Conservation (phyloP, 768 basidiomycete genomes). For the Wakefieldia striispora region DNA sequence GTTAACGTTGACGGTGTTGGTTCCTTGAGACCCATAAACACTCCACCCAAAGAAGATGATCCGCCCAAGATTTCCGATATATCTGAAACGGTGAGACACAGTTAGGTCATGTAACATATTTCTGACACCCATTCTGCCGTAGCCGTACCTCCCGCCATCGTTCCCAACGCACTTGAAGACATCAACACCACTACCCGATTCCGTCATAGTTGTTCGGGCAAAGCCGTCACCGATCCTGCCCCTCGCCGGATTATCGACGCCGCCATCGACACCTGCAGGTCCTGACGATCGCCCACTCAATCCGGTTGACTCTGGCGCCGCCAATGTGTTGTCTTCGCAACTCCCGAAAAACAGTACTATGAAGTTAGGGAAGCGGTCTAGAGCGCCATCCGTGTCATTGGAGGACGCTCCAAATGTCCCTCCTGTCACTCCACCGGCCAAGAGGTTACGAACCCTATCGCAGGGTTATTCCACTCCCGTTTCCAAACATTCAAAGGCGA, state of each 20-base stretch:
- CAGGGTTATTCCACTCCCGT: constrained; percentile 1
- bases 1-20: constrained; percentile 1
- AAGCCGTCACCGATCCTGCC: constrained; percentile 45
- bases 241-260: constrained; percentile 25
- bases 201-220: constrained; percentile 24
- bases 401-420: constrained; percentile 18
- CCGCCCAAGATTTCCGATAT: constrained; percentile 33
- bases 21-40: constrained; percentile 2
- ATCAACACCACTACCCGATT: constrained; percentile 46
- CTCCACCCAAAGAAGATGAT: constrained; percentile 4
- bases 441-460: constrained; percentile 17
- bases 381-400: constrained; percentile 25
- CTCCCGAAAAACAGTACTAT: constrained; percentile 13
- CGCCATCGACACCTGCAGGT: constrained; percentile 19
- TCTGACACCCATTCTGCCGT: constrained; percentile 15
- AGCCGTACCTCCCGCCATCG: constrained; percentile 55
- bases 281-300: constrained; percentile 13
- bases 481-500: not conserved
- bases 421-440: constrained; percentile 23
- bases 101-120: constrained; percentile 2
- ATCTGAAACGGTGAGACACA: constrained; percentile 36
- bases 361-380: constrained; percentile 30
- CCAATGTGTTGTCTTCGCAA: constrained; percentile 12
- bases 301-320: constrained; percentile 5
- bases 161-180: constrained; percentile 52